Evolutionary conservation across 1,284 basidiomycete genomes (phyloP).

Genomic region (Nidula niveotomentosa): DNA sequence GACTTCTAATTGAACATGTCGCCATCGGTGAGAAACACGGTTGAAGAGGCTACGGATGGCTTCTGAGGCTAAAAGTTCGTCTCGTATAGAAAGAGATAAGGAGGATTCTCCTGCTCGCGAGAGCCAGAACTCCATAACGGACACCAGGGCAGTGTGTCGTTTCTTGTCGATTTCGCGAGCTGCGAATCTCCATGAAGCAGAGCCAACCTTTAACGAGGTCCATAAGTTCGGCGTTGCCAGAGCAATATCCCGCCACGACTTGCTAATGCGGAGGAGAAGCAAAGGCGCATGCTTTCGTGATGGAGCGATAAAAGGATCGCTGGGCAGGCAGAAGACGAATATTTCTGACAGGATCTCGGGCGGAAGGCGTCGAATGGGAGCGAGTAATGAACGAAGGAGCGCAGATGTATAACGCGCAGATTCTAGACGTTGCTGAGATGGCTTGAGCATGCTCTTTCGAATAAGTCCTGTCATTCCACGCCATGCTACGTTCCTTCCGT

Average conservation of each 20-base stretch:
- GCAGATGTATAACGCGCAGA: neutral
- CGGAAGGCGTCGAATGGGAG: conserved; percentile 19
- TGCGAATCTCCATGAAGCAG: conserved; percentile 2
- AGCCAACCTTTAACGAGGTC: conserved; percentile 14
- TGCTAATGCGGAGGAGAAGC: conserved; percentile 15
- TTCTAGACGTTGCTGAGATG: neutral
- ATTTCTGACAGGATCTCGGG: conserved; percentile 16
- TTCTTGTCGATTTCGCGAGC: neutral
- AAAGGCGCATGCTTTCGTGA: conserved; percentile 11
- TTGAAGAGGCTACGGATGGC: neutral
- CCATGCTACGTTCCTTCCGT: neutral
- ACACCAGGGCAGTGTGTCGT: neutral
- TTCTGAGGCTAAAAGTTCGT: neutral
- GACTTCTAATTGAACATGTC: neutral
- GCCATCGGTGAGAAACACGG: neutral
- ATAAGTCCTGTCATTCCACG: neutral
- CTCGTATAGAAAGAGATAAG: conserved; percentile 12
- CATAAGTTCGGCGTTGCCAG: conserved; percentile 15
- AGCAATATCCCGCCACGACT: conserved; percentile 13
- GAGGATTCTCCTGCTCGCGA: conserved; percentile 12
- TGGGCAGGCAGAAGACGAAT: conserved; percentile 15
- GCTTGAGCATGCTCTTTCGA: neutral
- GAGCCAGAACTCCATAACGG: conserved; percentile 11
- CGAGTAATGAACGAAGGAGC: conserved; percentile 8
- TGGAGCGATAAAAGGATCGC: conserved; percentile 9